Conservation (phyloP, 164 flowering plant genomes). For the Tetracentron sinense region DNA sequence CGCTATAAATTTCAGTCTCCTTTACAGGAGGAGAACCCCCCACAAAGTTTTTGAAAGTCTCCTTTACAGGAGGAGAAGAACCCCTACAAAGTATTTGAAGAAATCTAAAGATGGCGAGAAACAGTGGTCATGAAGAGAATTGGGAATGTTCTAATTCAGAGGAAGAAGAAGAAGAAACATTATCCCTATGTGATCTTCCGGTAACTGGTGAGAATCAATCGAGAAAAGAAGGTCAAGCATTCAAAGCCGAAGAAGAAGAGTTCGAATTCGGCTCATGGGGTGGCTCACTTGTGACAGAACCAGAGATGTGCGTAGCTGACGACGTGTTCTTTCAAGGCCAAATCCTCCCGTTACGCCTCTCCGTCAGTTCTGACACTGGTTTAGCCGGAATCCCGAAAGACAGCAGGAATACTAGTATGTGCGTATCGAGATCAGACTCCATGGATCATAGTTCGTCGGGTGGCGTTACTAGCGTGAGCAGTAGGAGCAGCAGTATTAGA, state of each 20-base stretch:
- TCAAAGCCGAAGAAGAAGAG: slow-evolving; percentile 21
- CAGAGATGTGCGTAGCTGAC: slow-evolving; percentile 70
- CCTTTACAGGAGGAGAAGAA: too few species aligned
- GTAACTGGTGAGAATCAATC: slow-evolving; percentile 6
- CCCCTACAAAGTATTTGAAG: not conserved
- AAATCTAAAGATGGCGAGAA: slow-evolving; percentile 9
- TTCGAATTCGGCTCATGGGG: slow-evolving; percentile 48
- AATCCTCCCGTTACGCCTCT: slow-evolving; percentile 65
- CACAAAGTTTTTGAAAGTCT: too few species aligned
- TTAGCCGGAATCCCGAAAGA: slow-evolving; percentile 4
- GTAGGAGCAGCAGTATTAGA: slow-evolving; percentile 49
- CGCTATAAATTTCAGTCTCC: slow-evolving; percentile 5
- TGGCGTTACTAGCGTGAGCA: slow-evolving; percentile 17
- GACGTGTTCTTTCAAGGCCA: slow-evolving; percentile 73
- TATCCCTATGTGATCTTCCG: slow-evolving; percentile 59
- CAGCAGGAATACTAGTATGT: too few species aligned
- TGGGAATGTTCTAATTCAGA: slow-evolving; percentile 10
- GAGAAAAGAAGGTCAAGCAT: slow-evolving; percentile 2
- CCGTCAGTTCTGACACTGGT: slow-evolving; percentile 45
- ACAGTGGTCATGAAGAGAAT: not conserved
- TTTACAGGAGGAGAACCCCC: not conserved
- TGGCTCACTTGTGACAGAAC: slow-evolving; percentile 21
- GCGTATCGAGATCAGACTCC: slow-evolving; percentile 52
- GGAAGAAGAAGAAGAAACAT: slow-evolving; percentile 43
- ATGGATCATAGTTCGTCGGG: slow-evolving; percentile 35